Evolutionary conservation across 768 basidiomycete genomes (phyloP).

Genomic region (Trametes cubensis): DNA sequence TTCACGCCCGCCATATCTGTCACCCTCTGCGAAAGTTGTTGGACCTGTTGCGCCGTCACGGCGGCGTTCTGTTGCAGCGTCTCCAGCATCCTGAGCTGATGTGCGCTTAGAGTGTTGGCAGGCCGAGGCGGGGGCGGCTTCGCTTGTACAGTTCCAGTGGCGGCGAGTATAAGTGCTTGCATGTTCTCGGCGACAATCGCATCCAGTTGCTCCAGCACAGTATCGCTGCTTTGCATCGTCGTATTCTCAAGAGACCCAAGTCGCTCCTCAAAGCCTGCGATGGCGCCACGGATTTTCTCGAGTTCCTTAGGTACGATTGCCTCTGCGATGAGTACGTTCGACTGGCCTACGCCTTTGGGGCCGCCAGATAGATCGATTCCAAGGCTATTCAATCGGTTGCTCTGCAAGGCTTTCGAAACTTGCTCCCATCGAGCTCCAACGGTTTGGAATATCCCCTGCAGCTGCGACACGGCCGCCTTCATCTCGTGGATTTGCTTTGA

Average conservation of each 20-base stretch:
- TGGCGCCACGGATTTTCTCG: constrained; percentile 15
- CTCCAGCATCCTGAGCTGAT: constrained; percentile 15
- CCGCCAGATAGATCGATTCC: neutral
- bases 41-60: constrained; percentile 20
- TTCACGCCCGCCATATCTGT: constrained; percentile 13
- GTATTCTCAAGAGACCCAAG: constrained; percentile 9
- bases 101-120: constrained; percentile 8
- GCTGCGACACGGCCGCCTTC: constrained; percentile 13
- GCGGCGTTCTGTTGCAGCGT: constrained; percentile 19
- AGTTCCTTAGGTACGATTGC: constrained; percentile 21
- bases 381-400: neutral
- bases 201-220: constrained; percentile 15
- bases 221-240: constrained; percentile 2
- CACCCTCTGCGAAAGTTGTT: constrained; percentile 20
- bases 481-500: constrained; percentile 12
- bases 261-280: constrained; percentile 19
- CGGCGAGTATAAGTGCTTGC: constrained; percentile 13
- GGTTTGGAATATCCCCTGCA: constrained; percentile 16
- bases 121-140: constrained; percentile 10
- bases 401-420: constrained; percentile 7
- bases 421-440: constrained; percentile 16
- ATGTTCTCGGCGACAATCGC: constrained; percentile 23
- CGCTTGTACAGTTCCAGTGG: constrained; percentile 16
- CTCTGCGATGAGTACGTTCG: constrained; percentile 19
- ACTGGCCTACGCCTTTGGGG: constrained; percentile 3